Evolutionary conservation across 305 asterid genomes (phyloP), one percentile per base, ranked within the genome.

Genomic region (Fraxinus ornus): DNA sequence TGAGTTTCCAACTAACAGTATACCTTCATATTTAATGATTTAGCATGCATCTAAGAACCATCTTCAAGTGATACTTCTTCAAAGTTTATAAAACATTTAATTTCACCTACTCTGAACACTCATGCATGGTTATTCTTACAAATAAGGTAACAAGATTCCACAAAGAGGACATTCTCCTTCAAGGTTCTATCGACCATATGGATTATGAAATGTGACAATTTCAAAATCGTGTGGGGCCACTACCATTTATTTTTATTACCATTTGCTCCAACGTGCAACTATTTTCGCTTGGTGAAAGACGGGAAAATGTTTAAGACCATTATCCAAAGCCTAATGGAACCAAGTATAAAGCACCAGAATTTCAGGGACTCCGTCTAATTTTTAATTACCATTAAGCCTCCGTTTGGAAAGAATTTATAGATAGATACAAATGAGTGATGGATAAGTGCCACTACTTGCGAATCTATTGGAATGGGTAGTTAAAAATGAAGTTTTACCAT

Each of bases 261-360:
- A 52, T 52, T 52, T 52, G 22, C 24, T 52, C 64, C 77, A 30
- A 36, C 76, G 70, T 8, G 36, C 60, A 66, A 82, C 76, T 9
- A 78, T 75, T 64, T 77, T 26, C 24, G 57, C 73, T 77, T 71
- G 57, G 75, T 80, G 66, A 32, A 33, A 26, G 44, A 68, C 19
- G 4, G 83, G 79, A 55, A 80, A 33, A 12, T 60, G 66, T 47
- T 79, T 13, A 47, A 55, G 82, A 60, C 62, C 36, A 60, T 72
- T 75, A 26, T 35, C 81, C 70, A 81, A 72, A 76, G 80, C 37
- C 37, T 64, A 84, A 68, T 17, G 79, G 57, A 66, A 83, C 33
- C 71, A 47, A 75, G 49, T 70, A 81, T 71, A 62, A 75, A 78
- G 39, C 62, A 80, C 76, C 70, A 37, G 83, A 71, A 39, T 57